Percentiles rank a stretch among this genome's conserved stretches.
These are phyloP conservation scores for Xylaria bambusicola DNA, from an alignment of 495 filamentous ascomycete species.

Conservation along the genomic window DNA sequence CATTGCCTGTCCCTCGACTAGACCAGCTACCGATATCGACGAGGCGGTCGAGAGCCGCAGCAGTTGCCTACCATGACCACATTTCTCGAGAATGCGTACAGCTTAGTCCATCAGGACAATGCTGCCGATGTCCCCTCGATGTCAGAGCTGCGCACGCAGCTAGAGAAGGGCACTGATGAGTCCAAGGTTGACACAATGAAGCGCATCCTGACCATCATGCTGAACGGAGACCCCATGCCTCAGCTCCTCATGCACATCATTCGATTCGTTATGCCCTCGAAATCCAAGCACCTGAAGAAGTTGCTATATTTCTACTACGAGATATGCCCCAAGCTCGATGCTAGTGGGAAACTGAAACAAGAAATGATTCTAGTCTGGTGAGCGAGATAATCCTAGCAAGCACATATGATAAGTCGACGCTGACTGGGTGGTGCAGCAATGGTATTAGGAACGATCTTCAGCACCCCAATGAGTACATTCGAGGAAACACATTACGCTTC, in stretches of 20 bases:
- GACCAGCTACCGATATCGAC: slow-evolving; percentile 10
- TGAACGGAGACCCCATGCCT: slow-evolving; percentile 96
- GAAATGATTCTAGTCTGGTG: slow-evolving; percentile 99
- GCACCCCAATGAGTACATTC: slow-evolving; percentile 97
- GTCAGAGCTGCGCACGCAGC: slow-evolving; percentile 87
- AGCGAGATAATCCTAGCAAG: slow-evolving; percentile 27
- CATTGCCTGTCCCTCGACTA: slow-evolving; percentile 1
- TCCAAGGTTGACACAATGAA: slow-evolving; percentile 98
- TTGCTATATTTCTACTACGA: slow-evolving; percentile 99
- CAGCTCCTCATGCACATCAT: slow-evolving; percentile 99
- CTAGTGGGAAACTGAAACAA: slow-evolving; percentile 91
- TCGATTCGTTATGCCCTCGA: slow-evolving; percentile 98
- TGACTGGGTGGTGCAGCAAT: slow-evolving; percentile 62
- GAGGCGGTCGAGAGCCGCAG: slow-evolving; percentile 34
- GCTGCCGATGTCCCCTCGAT: slow-evolving; percentile 84
- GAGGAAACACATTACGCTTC: slow-evolving; percentile 95
- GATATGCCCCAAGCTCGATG: slow-evolving; percentile 94
- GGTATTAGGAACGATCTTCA: slow-evolving; percentile 97
- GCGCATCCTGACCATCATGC: slow-evolving; percentile 92
- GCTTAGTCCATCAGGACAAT: slow-evolving; percentile 94
- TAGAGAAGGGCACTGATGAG: slow-evolving; percentile 98
- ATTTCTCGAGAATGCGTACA: slow-evolving; percentile 92
- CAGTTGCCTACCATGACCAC: slow-evolving; percentile 75
- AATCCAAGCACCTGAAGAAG: slow-evolving; percentile 96
- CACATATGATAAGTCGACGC: slow-evolving; percentile 10